Conservation (phyloP, 1,284 basidiomycete genomes). For the Marasmius tenuissimus region DNA sequence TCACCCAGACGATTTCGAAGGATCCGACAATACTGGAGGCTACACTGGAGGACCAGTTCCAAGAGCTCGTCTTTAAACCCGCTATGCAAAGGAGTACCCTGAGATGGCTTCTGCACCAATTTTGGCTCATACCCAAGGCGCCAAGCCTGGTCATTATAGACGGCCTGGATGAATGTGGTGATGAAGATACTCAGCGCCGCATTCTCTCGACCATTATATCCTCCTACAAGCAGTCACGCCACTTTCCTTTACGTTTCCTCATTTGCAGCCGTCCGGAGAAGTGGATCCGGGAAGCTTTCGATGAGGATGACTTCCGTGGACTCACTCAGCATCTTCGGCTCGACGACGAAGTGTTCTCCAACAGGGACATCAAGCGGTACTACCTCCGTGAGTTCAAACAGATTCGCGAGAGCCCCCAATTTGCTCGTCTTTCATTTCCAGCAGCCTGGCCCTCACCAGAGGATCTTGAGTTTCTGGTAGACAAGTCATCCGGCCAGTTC, state of each 20-base stretch:
- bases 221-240: not conserved
- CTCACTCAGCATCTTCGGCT: conserved; percentile 1
- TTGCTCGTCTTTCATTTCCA: not conserved
- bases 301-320: not conserved
- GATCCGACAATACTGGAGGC: not conserved
- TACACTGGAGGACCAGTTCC: not conserved
- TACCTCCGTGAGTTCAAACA: conserved; percentile 9
- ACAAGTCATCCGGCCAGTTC: conserved; percentile 25
- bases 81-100: no score
- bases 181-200: not conserved
- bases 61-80: not conserved
- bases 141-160: conserved; percentile 13
- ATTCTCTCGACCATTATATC: not conserved
- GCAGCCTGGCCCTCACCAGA: conserved; percentile 18
- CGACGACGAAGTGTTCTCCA: conserved; percentile 1
- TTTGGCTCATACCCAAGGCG: not conserved
- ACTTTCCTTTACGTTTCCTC: conserved; percentile 16
- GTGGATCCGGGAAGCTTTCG: conserved; percentile 14
- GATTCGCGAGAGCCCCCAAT: conserved; percentile 1
- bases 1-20: not conserved
- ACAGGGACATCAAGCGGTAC: conserved; percentile 11
- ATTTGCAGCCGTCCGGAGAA: conserved; percentile 20
- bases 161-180: conserved; percentile 19
- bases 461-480: conserved; percentile 16
- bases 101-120: no score